Conservation (phyloP, 2,329 filamentous ascomycete species). For the Sclerotinia minor region DNA sequence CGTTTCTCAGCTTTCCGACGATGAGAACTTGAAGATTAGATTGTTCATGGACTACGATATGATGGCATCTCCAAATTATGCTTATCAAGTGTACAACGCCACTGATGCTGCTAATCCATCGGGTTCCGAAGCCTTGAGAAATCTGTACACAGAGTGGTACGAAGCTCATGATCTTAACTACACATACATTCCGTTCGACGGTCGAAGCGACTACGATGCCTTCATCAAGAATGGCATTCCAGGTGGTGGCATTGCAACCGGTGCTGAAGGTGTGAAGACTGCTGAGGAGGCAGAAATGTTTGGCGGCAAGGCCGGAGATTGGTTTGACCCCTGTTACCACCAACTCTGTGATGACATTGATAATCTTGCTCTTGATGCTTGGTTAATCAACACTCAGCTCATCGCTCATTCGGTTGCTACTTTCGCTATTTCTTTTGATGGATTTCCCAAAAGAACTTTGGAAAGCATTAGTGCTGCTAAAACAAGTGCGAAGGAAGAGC, state of each 20-base stretch:
- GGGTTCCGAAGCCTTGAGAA: constrained; percentile 68
- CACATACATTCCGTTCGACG: constrained; percentile 73
- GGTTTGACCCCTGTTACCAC: constrained; percentile 62
- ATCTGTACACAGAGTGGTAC: constrained; percentile 70
- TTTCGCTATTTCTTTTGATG: constrained; percentile 64
- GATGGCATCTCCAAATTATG: constrained; percentile 66
- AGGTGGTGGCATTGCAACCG: constrained; percentile 73
- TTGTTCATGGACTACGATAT: constrained; percentile 72
- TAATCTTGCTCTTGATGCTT: constrained; percentile 61
- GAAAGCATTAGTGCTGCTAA: constrained; percentile 35
- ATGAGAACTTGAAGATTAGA: constrained; percentile 63
- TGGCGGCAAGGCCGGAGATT: constrained; percentile 65
- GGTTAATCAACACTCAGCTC: constrained; percentile 62
- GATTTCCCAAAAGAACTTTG: constrained; percentile 57
- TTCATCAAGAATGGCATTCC: constrained; percentile 75
- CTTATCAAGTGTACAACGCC: constrained; percentile 69
- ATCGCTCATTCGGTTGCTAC: constrained; percentile 74
- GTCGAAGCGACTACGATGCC: constrained; percentile 75
- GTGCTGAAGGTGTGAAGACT: constrained; percentile 76
- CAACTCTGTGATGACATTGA: constrained; percentile 59
- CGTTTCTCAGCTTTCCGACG: constrained; percentile 52
- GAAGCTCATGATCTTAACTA: constrained; percentile 60
- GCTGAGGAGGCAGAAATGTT: constrained; percentile 64
- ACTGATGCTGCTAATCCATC: constrained; percentile 69
- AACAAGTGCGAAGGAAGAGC: constrained; percentile 40